Percentiles rank a stretch among this genome's conserved stretches.
Conservation (phyloP, 257 asterid species). For the Galeopsis tetrahit region DNA sequence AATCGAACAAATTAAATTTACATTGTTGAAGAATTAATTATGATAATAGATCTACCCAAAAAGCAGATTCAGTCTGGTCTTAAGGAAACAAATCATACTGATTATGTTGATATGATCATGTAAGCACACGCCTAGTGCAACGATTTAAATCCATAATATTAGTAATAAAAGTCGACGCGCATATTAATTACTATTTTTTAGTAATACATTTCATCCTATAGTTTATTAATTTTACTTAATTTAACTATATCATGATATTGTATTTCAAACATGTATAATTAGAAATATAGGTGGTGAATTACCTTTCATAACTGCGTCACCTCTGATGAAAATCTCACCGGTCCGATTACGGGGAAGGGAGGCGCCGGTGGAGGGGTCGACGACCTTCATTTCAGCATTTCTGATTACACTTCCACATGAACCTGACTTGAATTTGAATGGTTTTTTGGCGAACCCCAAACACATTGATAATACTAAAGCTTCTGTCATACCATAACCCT, state of each 20-base stretch:
- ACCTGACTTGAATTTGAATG: constrained; percentile 50
- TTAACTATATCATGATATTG: too few relatives aligned
- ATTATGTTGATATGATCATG: too few relatives aligned
- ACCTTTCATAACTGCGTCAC: constrained; percentile 63
- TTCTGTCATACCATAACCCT: constrained; percentile 79
- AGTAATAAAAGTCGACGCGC: too few relatives aligned
- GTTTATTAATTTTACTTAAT: too few relatives aligned
- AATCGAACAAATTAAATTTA: too few relatives aligned
- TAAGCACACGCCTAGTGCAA: neutral
- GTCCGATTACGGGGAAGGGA: constrained; percentile 47
- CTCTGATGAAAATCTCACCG: constrained; percentile 56
- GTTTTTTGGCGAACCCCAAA: constrained; percentile 57
- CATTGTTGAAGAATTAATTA: too few relatives aligned
- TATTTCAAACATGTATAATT: too few relatives aligned
- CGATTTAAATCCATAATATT: neutral
- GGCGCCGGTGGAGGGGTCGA: constrained; percentile 48
- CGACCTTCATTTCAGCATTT: constrained; percentile 53
- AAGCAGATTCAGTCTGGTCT: too few relatives aligned
- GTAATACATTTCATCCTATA: too few relatives aligned
- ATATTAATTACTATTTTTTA: too few relatives aligned
- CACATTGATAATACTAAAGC: constrained; percentile 52
- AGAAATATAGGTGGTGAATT: neutral
- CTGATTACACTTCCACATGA: constrained; percentile 59
- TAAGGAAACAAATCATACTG: too few relatives aligned
- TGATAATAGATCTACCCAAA: too few relatives aligned